These are phyloP conservation scores for Leonotis leonurus DNA, from an alignment of 257 asterid species.

Conservation along the genomic window DNA sequence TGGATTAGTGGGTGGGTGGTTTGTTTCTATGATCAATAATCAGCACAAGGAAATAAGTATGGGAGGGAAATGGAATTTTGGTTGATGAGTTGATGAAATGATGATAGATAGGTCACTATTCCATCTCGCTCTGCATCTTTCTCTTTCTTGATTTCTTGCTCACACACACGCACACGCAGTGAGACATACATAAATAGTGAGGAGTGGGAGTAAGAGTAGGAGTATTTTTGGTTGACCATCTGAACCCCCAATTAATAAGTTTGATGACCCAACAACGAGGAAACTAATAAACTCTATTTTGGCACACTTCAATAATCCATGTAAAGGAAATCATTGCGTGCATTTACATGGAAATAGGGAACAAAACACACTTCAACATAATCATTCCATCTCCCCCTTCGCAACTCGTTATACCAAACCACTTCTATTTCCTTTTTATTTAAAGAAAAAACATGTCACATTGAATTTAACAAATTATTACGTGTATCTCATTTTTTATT, in stretches of 20 bases:
- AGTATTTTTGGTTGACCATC: constrained; percentile 34
- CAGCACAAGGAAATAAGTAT: constrained; percentile 42
- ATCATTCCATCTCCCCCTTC: constrained; percentile 39
- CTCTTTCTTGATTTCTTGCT: too few relatives aligned
- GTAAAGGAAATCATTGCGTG: constrained; percentile 28
- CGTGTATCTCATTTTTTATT: too few relatives aligned
- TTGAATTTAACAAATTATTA: too few relatives aligned
- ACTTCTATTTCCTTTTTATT: constrained; percentile 16
- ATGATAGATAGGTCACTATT: too few relatives aligned
- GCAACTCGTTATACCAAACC: constrained; percentile 44
- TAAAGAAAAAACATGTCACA: too few relatives aligned
- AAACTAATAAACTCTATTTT: too few relatives aligned
- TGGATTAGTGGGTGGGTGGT: constrained; percentile 34
- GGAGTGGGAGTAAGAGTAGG: too few relatives aligned
- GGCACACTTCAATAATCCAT: constrained; percentile 18
- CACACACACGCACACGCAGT: too few relatives aligned
- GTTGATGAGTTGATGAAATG: too few relatives aligned
- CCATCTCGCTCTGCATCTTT: too few relatives aligned
- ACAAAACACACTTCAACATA: constrained; percentile 38
- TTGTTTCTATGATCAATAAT: constrained; percentile 46
- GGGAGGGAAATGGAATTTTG: too few relatives aligned
- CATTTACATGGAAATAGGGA: constrained; percentile 48
- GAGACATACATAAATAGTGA: not conserved
- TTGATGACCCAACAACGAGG: constrained; percentile 43
- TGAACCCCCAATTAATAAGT: constrained; percentile 38